phyloP scores from a whole-genome alignment of 768 basidiomycete species.

The Porpolomopsis calyptriformis region DNA sequence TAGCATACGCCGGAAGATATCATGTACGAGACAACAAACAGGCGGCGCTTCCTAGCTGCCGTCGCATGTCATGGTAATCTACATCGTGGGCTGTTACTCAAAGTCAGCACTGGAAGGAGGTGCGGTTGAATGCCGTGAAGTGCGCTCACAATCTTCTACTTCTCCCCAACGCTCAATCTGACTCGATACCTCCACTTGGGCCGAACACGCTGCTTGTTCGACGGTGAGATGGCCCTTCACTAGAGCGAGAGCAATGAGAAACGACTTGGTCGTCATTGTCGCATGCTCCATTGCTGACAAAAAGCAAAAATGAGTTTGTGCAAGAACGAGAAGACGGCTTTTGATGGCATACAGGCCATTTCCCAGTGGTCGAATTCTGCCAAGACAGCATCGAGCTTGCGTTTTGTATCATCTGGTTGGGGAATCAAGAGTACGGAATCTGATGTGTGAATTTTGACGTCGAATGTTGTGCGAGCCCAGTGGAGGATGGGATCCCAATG shows the following conservation, averaged over 20 bases:
- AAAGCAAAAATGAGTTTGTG: slow-evolving; percentile 1
- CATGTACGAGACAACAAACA: slow-evolving; percentile 39
- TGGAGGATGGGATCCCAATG: slow-evolving; percentile 85
- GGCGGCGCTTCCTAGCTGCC: slow-evolving; percentile 74
- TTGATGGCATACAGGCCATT: slow-evolving; percentile 60
- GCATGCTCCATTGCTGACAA: slow-evolving; percentile 78
- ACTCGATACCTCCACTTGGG: slow-evolving; percentile 88
- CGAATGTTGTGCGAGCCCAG: slow-evolving; percentile 64
- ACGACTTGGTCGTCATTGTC: slow-evolving; percentile 82
- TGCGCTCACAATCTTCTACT: slow-evolving; percentile 89
- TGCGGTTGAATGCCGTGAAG: not conserved
- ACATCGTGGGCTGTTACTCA: slow-evolving; percentile 80
- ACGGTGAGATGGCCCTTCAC: slow-evolving; percentile 65
- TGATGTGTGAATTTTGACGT: slow-evolving; percentile 55
- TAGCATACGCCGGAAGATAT: not conserved
- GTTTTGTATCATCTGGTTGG: slow-evolving; percentile 62
- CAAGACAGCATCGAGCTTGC: slow-evolving; percentile 47
- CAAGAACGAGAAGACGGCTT: not conserved
- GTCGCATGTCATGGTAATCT: slow-evolving; percentile 86
- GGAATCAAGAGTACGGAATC: slow-evolving; percentile 59
- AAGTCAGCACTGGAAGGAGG: slow-evolving; percentile 7
- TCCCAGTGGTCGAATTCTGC: slow-evolving; percentile 69
- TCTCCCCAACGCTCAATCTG: slow-evolving; percentile 99
- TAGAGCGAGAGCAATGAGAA: slow-evolving; percentile 79
- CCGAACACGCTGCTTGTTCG: slow-evolving; percentile 75